phyloP scores from a whole-genome alignment of 2,329 filamentous ascomycete species.

The Basipetospora chlamydospora region DNA sequence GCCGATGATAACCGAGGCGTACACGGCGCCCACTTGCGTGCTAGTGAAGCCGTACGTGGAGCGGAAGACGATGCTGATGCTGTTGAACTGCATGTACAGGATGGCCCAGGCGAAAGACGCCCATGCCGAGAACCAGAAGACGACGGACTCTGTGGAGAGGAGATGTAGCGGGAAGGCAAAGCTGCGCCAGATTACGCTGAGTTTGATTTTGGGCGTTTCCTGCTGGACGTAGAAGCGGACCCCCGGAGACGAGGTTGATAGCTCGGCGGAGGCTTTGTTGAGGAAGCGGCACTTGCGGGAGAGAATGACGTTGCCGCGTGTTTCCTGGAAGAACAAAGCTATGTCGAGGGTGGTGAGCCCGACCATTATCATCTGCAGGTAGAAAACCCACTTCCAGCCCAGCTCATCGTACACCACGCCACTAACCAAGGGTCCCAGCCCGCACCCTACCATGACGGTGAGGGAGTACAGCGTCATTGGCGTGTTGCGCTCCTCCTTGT shows the following conservation, averaged over 20 bases:
- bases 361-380: constrained; percentile 46
- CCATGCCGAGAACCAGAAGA: constrained; percentile 57
- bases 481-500: constrained; percentile 47
- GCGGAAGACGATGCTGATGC: constrained; percentile 51
- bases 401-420: constrained; percentile 43
- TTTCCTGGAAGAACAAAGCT: constrained; percentile 49
- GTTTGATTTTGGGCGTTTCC: constrained; percentile 10
- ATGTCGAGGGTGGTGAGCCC: constrained; percentile 39
- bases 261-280: constrained; percentile 27
- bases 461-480: constrained; percentile 55
- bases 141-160: constrained; percentile 42
- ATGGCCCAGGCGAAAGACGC: constrained; percentile 57
- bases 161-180: constrained; percentile 23
- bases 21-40: constrained; percentile 46
- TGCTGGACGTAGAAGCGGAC: constrained; percentile 2
- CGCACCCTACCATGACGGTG: constrained; percentile 46
- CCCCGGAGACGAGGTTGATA: not conserved
- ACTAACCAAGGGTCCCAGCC: constrained; percentile 44
- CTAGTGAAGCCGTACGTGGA: constrained; percentile 45
- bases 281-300: constrained; percentile 42
- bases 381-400: constrained; percentile 55
- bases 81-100: constrained; percentile 44
- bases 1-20: constrained; percentile 28
- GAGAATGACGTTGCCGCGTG: constrained; percentile 51
- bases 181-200: constrained; percentile 13